Conservation (phyloP, 2,329 filamentous ascomycete genomes). For the Zymoseptoria passerinii region DNA sequence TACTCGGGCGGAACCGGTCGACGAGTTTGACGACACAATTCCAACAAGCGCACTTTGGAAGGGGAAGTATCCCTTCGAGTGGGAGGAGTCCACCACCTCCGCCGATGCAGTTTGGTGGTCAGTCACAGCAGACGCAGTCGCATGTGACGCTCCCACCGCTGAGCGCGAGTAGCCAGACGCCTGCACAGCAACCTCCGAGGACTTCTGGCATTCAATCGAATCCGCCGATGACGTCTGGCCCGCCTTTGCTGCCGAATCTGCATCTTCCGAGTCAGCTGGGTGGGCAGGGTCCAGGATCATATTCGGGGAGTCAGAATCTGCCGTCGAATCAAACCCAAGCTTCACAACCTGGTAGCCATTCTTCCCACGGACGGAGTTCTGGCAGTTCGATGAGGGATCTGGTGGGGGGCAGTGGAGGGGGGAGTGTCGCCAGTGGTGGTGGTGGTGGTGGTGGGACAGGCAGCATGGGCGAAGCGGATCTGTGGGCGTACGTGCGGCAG, state of each 20-base stretch:
- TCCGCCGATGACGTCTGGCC: conserved; percentile 22
- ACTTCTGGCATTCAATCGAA: conserved; percentile 14
- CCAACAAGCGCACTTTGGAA: conserved; percentile 55
- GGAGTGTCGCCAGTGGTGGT: too few species aligned
- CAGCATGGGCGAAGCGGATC: conserved; percentile 40
- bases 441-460: too few species aligned
- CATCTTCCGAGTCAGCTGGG: conserved; percentile 29
- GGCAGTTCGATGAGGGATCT: conserved; percentile 57
- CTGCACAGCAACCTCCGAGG: conserved; percentile 14
- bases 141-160: conserved; percentile 34
- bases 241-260: conserved; percentile 31
- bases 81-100: conserved; percentile 43
- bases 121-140: conserved; percentile 13
- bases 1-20: conserved; percentile 49
- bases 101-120: conserved; percentile 34
- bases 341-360: conserved; percentile 44
- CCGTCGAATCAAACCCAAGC: conserved; percentile 9
- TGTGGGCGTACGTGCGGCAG: conserved; percentile 65
- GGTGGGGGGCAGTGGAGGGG: conserved; percentile 44
- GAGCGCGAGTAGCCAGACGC: conserved; percentile 18
- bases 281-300: neutral
- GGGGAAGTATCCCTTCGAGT: conserved; percentile 43
- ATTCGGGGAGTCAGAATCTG: conserved; percentile 8
- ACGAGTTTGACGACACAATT: conserved; percentile 59
- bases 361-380: conserved; percentile 47